phyloP scores from a whole-genome alignment of 2,329 filamentous ascomycete genomes.

The Periconia sp. region DNA sequence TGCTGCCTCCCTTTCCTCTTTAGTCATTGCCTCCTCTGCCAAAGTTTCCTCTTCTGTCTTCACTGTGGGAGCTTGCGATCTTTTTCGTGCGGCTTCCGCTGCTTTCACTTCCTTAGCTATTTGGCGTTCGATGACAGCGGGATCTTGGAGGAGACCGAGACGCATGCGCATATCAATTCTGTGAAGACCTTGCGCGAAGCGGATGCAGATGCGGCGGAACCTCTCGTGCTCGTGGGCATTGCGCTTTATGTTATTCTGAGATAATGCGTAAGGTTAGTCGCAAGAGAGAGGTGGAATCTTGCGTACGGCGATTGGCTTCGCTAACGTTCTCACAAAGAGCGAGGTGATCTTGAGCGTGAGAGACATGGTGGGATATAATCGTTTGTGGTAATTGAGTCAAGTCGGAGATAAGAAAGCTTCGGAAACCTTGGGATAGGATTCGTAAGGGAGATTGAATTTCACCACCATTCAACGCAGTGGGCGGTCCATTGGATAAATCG shows the following conservation, averaged over 20 bases:
- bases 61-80: conserved; percentile 62
- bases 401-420: background rate
- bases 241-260: conserved; percentile 69
- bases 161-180: conserved; percentile 72
- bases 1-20: conserved; percentile 56
- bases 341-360: conserved; percentile 71
- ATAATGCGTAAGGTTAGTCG: background rate
- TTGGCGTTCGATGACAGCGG: conserved; percentile 60
- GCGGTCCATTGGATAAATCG: too few relatives aligned
- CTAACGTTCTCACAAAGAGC: conserved; percentile 67
- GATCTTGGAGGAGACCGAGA: conserved; percentile 68
- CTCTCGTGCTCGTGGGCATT: conserved; percentile 72
- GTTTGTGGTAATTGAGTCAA: too few relatives aligned
- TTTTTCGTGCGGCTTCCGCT: conserved; percentile 60
- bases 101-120: conserved; percentile 61
- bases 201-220: conserved; percentile 67
- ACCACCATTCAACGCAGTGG: too few relatives aligned
- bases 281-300: conserved; percentile 6
- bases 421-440: too few relatives aligned
- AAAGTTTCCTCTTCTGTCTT: conserved; percentile 66
- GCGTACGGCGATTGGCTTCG: conserved; percentile 71
- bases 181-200: conserved; percentile 68
- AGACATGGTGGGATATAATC: conserved; percentile 63
- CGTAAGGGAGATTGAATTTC: too few relatives aligned
- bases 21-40: conserved; percentile 59